These are phyloP conservation scores for Xerocomus minutiporus DNA, from an alignment of 1,284 basidiomycete species.

Conservation along the genomic window DNA sequence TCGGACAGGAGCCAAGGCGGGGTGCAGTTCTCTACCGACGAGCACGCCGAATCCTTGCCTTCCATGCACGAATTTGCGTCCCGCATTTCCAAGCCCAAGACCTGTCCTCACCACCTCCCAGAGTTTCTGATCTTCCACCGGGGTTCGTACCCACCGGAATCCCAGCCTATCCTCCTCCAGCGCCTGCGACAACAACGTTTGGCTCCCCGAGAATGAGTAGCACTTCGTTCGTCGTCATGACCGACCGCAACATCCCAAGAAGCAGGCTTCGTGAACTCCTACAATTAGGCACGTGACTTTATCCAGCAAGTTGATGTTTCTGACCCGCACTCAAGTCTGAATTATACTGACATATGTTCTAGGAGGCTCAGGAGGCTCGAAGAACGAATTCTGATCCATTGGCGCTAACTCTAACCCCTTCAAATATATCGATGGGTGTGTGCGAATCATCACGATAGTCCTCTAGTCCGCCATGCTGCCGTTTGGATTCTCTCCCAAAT, in stretches of 20 bases:
- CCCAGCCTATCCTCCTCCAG: slow-evolving; percentile 6
- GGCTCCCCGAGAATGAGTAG: slow-evolving; percentile 8
- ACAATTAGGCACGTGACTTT: no score
- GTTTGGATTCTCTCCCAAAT: background rate
- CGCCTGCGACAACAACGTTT: slow-evolving; percentile 1
- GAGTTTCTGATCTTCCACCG: slow-evolving; percentile 21
- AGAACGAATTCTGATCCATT: no score
- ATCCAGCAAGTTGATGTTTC: no score
- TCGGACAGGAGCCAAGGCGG: slow-evolving; percentile 7
- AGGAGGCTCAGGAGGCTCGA: no score
- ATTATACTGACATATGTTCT: no score
- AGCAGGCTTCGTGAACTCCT: no score
- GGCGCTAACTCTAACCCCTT: no score
- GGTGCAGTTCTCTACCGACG: slow-evolving; percentile 13
- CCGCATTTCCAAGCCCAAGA: slow-evolving; percentile 10
- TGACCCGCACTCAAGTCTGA: no score
- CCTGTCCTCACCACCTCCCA: slow-evolving; percentile 11
- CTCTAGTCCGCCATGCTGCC: background rate
- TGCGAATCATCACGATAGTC: no score
- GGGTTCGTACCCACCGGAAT: slow-evolving; percentile 24
- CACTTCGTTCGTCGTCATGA: slow-evolving; percentile 11
- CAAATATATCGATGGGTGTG: no score
- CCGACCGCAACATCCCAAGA: no score
- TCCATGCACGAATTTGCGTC: slow-evolving; percentile 8
- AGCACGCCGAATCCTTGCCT: slow-evolving; percentile 11